Evolutionary conservation across 139 green algal genomes (phyloP).

Genomic region (Yamagishiella unicocca): DNA sequence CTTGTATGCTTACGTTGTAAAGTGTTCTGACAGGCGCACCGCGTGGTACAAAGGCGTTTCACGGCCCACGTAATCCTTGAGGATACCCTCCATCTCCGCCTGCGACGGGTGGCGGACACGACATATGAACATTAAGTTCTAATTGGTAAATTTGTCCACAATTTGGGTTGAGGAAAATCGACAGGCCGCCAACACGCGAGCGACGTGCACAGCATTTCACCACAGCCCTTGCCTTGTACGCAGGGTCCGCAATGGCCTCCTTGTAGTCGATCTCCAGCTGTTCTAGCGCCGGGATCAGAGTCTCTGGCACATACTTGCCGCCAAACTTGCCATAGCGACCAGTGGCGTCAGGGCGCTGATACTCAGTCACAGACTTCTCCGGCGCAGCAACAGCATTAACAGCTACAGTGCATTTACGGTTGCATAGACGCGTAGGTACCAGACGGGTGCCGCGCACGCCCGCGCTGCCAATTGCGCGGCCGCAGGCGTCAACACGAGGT

Average conservation of each 20-base stretch:
- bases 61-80: slow-evolving; percentile 98
- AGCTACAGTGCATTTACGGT: neutral
- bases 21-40: slow-evolving; percentile 92
- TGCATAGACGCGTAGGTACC: neutral
- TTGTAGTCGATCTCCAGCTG: slow-evolving; percentile 91
- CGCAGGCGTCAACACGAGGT: slow-evolving; percentile 1
- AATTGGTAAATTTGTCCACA: no score
- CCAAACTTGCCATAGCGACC: slow-evolving; percentile 93
- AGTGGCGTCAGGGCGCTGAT: slow-evolving; percentile 77
- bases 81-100: slow-evolving; percentile 86
- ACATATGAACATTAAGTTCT: no score
- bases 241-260: slow-evolving; percentile 72
- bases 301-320: slow-evolving; percentile 98
- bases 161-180: no score
- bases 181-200: neutral
- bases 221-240: slow-evolving; percentile 74
- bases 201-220: neutral
- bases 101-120: no score
- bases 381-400: slow-evolving; percentile 37
- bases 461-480: neutral
- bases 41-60: slow-evolving; percentile 96
- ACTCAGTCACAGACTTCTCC: slow-evolving; percentile 37
- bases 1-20: slow-evolving; percentile 59
- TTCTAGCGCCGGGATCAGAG: slow-evolving; percentile 92
- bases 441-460: neutral